Evolutionary conservation across 257 asterid genomes (phyloP).

Genomic region (Nicotiana benthamiana): DNA sequence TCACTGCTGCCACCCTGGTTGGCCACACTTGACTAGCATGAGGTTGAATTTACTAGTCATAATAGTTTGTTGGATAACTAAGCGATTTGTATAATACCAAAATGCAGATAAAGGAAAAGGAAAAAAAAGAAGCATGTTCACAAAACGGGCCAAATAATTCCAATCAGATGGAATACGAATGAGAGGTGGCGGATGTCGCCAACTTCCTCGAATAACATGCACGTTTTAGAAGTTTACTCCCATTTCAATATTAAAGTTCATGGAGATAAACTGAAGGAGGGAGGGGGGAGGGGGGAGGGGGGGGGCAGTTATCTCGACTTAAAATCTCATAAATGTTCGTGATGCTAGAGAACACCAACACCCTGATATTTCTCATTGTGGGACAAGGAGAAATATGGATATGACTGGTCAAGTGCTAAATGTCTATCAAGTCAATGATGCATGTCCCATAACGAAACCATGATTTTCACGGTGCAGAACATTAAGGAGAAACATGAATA

Average conservation of each 20-base stretch:
- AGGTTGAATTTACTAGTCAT: neutral
- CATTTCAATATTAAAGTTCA: neutral
- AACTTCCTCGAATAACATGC: neutral
- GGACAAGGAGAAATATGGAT: neutral
- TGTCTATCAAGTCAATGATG: neutral
- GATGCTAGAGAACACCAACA: neutral
- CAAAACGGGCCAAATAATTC: neutral
- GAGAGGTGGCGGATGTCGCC: neutral
- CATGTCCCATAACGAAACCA: neutral
- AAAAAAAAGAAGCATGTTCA: neutral
- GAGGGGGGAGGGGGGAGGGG: neutral
- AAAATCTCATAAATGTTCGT: neutral
- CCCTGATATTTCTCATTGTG: neutral
- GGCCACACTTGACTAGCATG: neutral
- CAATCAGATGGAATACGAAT: neutral
- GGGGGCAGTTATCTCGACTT: neutral
- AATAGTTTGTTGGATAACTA: neutral
- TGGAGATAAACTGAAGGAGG: neutral
- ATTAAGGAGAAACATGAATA: neutral
- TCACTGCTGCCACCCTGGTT: neutral
- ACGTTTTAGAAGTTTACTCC: neutral
- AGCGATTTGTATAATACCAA: neutral
- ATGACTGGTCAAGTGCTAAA: neutral
- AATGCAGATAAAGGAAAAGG: neutral
- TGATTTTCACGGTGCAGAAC: neutral